A percentile compares a stretch with the other conserved stretches of the same genome.
Evolutionary conservation across 345 rosid genomes (phyloP).

Genomic region (Noccaea bulbosa): DNA sequence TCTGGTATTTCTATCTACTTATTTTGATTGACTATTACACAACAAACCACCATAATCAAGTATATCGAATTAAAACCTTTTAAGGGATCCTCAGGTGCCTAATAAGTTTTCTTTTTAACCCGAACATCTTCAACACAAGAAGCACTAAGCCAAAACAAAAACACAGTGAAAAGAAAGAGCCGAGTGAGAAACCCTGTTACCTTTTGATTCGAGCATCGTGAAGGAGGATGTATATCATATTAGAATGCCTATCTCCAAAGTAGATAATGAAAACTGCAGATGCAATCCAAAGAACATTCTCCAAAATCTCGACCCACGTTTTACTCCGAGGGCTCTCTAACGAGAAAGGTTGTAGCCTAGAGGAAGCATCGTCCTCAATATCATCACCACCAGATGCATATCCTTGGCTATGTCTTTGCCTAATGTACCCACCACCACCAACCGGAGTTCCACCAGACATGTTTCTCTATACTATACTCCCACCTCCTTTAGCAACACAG

Average conservation of each 20-base stretch:
- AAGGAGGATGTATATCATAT: conserved; percentile 67
- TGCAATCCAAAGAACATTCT: conserved; percentile 83
- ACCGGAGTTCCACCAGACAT: conserved; percentile 97
- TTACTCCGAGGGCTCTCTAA: conserved; percentile 47
- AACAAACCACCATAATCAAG: background rate
- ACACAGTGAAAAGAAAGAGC: too few species aligned
- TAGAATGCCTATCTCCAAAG: conserved; percentile 78
- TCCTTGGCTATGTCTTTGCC: conserved; percentile 96
- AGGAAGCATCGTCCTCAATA: conserved; percentile 91
- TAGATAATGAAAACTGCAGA: conserved; percentile 77
- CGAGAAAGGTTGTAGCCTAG: conserved; percentile 63
- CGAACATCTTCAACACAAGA: background rate
- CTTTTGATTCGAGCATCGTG: conserved; percentile 86
- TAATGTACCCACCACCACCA: conserved; percentile 85
- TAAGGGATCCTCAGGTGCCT: background rate
- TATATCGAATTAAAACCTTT: background rate
- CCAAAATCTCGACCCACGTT: conserved; percentile 74
- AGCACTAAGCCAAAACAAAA: too few species aligned
- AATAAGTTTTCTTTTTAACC: background rate
- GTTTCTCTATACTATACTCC: background rate
- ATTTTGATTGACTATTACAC: background rate
- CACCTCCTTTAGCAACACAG: conserved; percentile 2
- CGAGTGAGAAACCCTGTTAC: conserved; percentile 37
- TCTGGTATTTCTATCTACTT: background rate
- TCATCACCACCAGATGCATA: conserved; percentile 87